Percentiles rank a stretch among this genome's conserved stretches.
These are phyloP conservation scores for Papiliotrema flavescens DNA, from an alignment of 1,284 basidiomycete genomes.

Conservation along the genomic window DNA sequence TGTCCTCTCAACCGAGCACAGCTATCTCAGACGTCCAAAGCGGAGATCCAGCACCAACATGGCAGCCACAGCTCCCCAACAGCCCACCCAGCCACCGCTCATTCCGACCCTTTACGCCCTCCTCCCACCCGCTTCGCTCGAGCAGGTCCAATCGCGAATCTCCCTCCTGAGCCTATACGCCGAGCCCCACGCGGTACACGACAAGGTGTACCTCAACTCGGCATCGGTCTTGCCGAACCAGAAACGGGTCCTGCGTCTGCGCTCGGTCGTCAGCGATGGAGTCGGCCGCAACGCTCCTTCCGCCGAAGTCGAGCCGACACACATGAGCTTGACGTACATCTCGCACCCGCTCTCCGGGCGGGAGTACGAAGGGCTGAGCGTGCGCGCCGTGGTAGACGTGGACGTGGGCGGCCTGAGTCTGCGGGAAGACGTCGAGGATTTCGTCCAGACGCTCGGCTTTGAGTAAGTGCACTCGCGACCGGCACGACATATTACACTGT, in stretches of 20 bases:
- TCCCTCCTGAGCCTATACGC: conserved; percentile 5
- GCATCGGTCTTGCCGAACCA: conserved; percentile 32
- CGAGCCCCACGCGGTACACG: conserved; percentile 10
- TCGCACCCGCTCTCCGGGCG: conserved; percentile 25
- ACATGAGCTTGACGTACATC: conserved; percentile 26
- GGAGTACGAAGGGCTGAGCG: conserved; percentile 37
- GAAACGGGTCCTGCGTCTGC: conserved; percentile 22
- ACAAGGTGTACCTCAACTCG: conserved; percentile 30
- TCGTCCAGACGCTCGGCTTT: conserved; percentile 34
- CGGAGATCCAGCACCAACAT: neutral
- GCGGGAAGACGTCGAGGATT: conserved; percentile 30
- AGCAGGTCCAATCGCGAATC: neutral
- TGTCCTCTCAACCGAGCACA: no score
- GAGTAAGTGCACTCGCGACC: no score
- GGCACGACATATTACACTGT: no score
- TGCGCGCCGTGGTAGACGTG: conserved; percentile 30
- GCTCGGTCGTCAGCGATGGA: conserved; percentile 1
- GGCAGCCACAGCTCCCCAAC: neutral
- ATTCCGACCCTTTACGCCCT: conserved; percentile 3
- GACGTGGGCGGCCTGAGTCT: conserved; percentile 24
- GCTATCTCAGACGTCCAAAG: no score
- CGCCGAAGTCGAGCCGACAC: conserved; percentile 4
- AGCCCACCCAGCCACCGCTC: conserved; percentile 3
- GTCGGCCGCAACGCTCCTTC: neutral
- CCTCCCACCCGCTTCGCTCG: neutral